Evolutionary conservation across 331 rosid species (phyloP).

Genomic region (Telfairia occidentalis): DNA sequence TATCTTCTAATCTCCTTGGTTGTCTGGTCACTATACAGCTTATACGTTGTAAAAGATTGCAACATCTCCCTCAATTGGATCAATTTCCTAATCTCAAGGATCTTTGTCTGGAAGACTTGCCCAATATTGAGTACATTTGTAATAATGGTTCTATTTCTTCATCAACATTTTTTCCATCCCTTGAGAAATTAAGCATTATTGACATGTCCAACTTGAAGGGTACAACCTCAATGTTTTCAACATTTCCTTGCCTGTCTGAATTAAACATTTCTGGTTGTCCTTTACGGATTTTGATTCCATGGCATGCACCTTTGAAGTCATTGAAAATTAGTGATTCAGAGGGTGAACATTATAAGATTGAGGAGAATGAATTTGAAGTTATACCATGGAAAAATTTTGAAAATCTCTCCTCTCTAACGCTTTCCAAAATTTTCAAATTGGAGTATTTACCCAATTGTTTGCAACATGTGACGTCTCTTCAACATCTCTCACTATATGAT

Average conservation of each 20-base stretch:
- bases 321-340: no score
- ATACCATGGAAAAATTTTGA: no score
- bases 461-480: no score
- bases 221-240: no score
- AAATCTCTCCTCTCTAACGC: background rate
- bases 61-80: background rate
- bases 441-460: no score
- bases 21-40: background rate
- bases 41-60: background rate
- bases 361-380: no score
- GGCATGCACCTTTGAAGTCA: background rate
- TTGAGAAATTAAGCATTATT: background rate
- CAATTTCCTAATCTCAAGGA: background rate
- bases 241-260: background rate
- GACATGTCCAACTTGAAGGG: background rate
- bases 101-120: background rate
- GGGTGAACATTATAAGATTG: no score
- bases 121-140: background rate
- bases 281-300: background rate
- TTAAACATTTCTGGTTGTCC: background rate
- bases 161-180: background rate
- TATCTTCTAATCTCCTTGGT: background rate
- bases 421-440: no score
- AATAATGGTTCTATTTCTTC: background rate
- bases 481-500: no score